Conservation (phyloP, 345 rosid species). For the Sonneratia alba region DNA sequence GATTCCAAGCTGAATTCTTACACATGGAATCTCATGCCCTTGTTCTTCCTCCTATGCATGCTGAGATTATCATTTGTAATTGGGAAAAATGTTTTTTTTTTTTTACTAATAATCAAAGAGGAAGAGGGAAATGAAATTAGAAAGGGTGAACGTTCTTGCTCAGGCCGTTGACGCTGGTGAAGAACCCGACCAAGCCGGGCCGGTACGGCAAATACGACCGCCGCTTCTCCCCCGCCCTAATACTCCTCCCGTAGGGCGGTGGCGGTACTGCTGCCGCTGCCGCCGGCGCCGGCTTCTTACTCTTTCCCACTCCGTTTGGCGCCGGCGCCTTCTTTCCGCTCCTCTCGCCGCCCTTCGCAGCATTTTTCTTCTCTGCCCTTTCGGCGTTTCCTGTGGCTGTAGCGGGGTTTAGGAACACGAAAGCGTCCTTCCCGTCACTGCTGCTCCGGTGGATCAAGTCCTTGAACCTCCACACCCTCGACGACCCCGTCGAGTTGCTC, state of each 20-base stretch:
- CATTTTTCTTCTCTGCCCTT: not conserved
- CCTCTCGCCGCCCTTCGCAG: not conserved
- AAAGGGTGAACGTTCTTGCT: conserved; percentile 69
- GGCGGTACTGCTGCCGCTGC: conserved; percentile 19
- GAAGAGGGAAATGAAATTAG: not conserved
- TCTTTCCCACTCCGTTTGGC: not conserved
- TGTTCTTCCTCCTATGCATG: too few relatives aligned
- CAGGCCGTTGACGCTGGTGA: conserved; percentile 50
- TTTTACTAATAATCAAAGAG: not conserved
- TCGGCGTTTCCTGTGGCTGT: not conserved
- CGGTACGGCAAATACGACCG: conserved; percentile 59
- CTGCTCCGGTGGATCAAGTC: conserved; percentile 33
- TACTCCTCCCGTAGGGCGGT: conserved; percentile 37
- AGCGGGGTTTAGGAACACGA: conserved; percentile 33
- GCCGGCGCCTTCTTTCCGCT: conserved; percentile 4
- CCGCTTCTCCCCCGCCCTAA: conserved; percentile 46
- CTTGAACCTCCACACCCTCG: conserved; percentile 40
- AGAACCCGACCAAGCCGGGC: conserved; percentile 49
- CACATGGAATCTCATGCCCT: too few relatives aligned
- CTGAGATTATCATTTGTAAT: too few relatives aligned
- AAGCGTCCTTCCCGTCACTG: conserved; percentile 57
- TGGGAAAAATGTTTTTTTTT: too few relatives aligned
- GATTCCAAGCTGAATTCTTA: too few relatives aligned
- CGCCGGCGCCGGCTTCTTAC: conserved; percentile 1
- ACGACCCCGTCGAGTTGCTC: conserved; percentile 55